Percentiles rank a stretch among this genome's conserved stretches.
Evolutionary conservation across 2,329 filamentous ascomycete genomes (phyloP).

Genomic region (Cordyceps cateniannulata): DNA sequence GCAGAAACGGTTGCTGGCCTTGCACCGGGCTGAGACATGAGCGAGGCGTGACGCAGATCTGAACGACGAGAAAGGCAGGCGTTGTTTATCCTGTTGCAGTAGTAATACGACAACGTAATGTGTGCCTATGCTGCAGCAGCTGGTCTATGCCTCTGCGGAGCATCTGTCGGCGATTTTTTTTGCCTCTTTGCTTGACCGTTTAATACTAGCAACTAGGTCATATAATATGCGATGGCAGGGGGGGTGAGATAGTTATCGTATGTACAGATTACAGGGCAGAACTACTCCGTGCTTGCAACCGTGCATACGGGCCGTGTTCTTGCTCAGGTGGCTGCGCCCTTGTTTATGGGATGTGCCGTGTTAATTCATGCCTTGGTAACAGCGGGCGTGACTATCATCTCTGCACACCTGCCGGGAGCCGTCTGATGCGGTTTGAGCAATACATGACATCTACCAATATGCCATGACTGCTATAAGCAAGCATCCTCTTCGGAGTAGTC

Average conservation of each 20-base stretch:
- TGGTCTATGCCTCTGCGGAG: background rate
- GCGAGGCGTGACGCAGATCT: background rate
- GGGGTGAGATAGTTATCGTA: no score
- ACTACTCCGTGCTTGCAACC: no score
- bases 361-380: no score
- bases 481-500: background rate
- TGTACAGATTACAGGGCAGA: no score
- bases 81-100: background rate
- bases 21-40: slow-evolving; percentile 1
- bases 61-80: background rate
- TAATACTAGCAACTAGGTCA: background rate
- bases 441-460: no score
- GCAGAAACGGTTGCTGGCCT: background rate
- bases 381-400: background rate
- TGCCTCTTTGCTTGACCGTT: background rate
- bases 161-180: background rate
- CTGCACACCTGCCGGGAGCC: no score
- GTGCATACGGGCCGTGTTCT: background rate
- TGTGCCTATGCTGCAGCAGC: background rate
- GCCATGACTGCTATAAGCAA: no score
- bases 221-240: no score
- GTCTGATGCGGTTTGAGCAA: no score
- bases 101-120: background rate
- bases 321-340: background rate
- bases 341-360: background rate